Base-by-base conservation (phyloP, 2,329 filamentous ascomycete species). In the Trichoderma aggressivum region DNA sequence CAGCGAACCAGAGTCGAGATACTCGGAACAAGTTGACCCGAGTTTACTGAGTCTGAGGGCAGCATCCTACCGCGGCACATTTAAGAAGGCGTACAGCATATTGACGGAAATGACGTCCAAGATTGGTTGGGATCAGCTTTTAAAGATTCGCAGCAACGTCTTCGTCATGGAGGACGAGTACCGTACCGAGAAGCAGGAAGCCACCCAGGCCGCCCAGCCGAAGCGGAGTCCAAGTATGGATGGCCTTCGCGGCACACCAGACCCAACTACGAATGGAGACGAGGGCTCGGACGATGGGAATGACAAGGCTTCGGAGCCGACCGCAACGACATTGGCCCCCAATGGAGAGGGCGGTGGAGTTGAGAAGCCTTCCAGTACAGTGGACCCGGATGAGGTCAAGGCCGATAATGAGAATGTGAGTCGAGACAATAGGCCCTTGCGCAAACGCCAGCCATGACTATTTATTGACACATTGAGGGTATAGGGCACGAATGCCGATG, bases 81-180 rank as follows among this genome's bases (percentile, higher is more conserved):
- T 99, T 79, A 90, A 96, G 77, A 93, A 97, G 79, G 96, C 96
- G 1, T 99, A 99, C 82, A 91, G 91, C 74, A 91, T 99, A 39
- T 85, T 99, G 73, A 98, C 96, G 0, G 95, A 98, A 79, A 95
- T 99, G 85, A 97, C 95, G 0, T 91, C 94, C 73, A 95, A 96
- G 81, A 98, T 99, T 76, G 96, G 96, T 50, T 99, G 96, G 96
- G 96, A 99, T 77, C 94, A 98, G 79, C 86, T 99, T 26, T 85
- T 99, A 65, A 97, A 94, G 81, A 97, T 97, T 77, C 89, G 96
- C 75, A 98, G 95, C 83, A 94, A 95, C 74, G 96, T 99, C 1
- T 99, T 99, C 76, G 96, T 99, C 62, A 99, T 99, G 96, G 96
- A 99, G 80, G 96, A 99, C 78, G 96, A 99, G 81, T 99, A 99